Evolutionary conservation across 2,329 filamentous ascomycete species (phyloP), one percentile per base, ranked within the genome.

Genomic region (Cladophialophora bantiana): DNA sequence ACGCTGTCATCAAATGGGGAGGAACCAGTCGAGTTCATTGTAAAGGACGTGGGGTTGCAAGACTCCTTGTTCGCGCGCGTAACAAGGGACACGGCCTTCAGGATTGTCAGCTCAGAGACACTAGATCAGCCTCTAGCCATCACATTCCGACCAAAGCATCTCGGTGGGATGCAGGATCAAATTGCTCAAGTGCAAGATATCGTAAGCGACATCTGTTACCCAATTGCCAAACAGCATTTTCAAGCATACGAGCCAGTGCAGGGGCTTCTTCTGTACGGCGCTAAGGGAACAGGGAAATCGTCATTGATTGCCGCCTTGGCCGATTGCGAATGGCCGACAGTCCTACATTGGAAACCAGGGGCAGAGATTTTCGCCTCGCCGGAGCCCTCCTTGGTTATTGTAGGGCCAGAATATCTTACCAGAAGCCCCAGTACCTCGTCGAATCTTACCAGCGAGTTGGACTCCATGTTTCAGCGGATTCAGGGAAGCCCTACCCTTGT

Each of bases 251-350:
- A 61, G 48, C 76, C 75, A 73, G 78, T 71, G 80, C 85, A 85
- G 60, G 88, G 88, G 0, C 84, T 95, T 40, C 83, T 95, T 31
- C 82, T 97, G 4, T 89, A 96, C 75, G 94, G 94, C 13, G 89
- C 91, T 18, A 87, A 88, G 68, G 94, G 94, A 10, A 96, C 92
- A 0, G 94, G 94, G 31, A 97, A 97, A 80, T 90, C 88, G 0
- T 84, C 90, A 70, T 82, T 97, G 0, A 81, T 97, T 1, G 78
- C 89, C 15, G 85, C 86, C 36, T 83, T 97, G 20, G 86, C 88
- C 7, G 84, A 82, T 6, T 86, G 88, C 0, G 85, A 84, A 65
- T 97, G 93, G 91, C 87, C 86, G 26, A 86, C 86, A 48, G 87
- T 93, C 0, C 85, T 90, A 70, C 84, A 62, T 12, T 73, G 72